These are phyloP conservation scores for Chimonanthus praecox DNA, from an alignment of 164 flowering plant species.

Conservation along the genomic window DNA sequence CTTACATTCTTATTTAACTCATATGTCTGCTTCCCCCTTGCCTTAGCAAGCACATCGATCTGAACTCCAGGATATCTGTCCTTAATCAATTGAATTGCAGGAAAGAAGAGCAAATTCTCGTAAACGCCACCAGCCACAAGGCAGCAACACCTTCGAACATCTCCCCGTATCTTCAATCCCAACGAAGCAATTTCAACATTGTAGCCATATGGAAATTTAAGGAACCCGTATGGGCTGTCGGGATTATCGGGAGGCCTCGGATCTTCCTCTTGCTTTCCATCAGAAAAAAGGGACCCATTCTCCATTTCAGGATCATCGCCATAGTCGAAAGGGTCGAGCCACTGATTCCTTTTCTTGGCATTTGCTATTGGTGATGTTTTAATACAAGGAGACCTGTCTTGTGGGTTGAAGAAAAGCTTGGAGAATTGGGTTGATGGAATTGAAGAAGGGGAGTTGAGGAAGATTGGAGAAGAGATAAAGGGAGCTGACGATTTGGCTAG, in stretches of 20 bases:
- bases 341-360: constrained; percentile 59
- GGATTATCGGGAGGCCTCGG: constrained; percentile 75
- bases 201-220: constrained; percentile 77
- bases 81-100: constrained; percentile 74
- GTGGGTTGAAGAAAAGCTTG: constrained; percentile 25
- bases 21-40: constrained; percentile 73
- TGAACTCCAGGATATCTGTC: constrained; percentile 91
- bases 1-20: constrained; percentile 92
- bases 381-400: constrained; percentile 12
- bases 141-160: constrained; percentile 82
- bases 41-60: constrained; percentile 55
- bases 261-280: constrained; percentile 90
- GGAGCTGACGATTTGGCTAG: constrained; percentile 40
- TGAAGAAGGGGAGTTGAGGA: constrained; percentile 21
- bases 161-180: constrained; percentile 68
- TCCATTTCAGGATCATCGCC: constrained; percentile 78
- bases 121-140: constrained; percentile 78
- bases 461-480: constrained; percentile 20
- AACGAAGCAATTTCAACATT: constrained; percentile 65
- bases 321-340: constrained; percentile 82
- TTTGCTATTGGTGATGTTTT: constrained; percentile 21
- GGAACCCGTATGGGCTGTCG: constrained; percentile 73
- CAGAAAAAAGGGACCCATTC: constrained; percentile 53
- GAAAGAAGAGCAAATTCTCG: constrained; percentile 79
- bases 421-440: constrained; percentile 22